A percentile compares a stretch with the other conserved stretches of the same genome.
phyloP scores from a whole-genome alignment of 768 basidiomycete species.

The Leucosporidium yakuticum region DNA sequence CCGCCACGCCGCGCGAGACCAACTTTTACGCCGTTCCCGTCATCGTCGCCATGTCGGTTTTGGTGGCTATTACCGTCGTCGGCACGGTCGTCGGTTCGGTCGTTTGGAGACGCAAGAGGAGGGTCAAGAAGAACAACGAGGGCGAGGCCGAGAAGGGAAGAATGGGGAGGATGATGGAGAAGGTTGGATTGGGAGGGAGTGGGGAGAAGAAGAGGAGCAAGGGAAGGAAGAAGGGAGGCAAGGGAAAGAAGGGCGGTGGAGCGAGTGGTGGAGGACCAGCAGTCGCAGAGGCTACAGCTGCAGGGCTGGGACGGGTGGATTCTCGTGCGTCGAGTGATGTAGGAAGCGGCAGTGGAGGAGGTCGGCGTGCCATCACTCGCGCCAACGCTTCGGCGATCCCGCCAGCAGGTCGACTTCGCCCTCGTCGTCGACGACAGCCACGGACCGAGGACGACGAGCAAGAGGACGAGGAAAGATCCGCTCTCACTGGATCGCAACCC shows the following conservation, averaged over 20 bases:
- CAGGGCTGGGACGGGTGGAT: no score
- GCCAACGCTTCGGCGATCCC: constrained; percentile 1
- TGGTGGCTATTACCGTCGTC: constrained; percentile 28
- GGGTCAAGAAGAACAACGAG: background rate
- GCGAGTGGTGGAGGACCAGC: constrained; percentile 6
- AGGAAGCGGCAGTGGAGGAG: background rate
- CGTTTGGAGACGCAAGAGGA: constrained; percentile 22
- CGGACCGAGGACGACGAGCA: background rate
- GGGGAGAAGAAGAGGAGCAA: background rate
- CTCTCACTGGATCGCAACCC: constrained; percentile 20
- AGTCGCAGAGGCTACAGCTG: background rate
- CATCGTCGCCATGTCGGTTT: constrained; percentile 27
- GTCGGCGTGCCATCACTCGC: background rate
- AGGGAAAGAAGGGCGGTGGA: background rate
- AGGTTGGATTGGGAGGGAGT: no score
- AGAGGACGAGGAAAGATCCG: constrained; percentile 17
- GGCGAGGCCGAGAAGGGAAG: background rate
- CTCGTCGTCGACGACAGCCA: constrained; percentile 7
- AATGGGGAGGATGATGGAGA: background rate
- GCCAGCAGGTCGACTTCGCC: background rate
- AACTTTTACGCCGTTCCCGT: constrained; percentile 32
- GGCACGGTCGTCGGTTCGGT: constrained; percentile 20
- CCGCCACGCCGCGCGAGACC: constrained; percentile 16
- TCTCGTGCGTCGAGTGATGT: no score
- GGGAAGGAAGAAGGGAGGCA: background rate